Evolutionary conservation across 176 grass and related monocot genomes (phyloP), one percentile per base, ranked within the genome.

Genomic region (Zizania latifolia): DNA sequence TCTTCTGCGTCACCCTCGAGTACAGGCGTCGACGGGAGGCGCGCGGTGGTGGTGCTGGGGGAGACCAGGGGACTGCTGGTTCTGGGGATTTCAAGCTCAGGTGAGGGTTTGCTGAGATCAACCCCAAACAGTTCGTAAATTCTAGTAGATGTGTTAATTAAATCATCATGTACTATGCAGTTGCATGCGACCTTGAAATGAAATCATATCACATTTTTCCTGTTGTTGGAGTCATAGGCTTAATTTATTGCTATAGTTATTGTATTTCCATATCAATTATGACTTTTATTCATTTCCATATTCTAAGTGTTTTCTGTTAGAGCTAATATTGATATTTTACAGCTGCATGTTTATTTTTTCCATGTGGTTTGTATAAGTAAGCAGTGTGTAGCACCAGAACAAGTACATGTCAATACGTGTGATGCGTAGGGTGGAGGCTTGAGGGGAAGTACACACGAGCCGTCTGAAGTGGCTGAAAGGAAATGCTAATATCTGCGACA

Each of bases 1-100:
- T 83, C 55, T 78, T 92, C 55, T 89, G 90, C 72, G 90, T 92
- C 24, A 62, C 70, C 44, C 59, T 92, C 41, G 86, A 89, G 79
- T 92, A 89, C 70, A 84, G 62, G 69, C 75, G 82, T 6, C 51
- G 86, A 10, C 65, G 72, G 32, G 73, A 58, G 58, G 43, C 5
- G 4, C 70, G 48, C 0, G 37, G 54, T 8, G 58, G 30, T 2
- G 32, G 33, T 22, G 62, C 27, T 48, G 38, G 56, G 17, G 29
- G 10, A 44, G 23, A 55, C 13, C 82, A 72, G 60, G 82, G 88
- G 32, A 71, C 8, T 21, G 51, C 50, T 0, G 80, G 44, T 19
- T 60, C 78, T 36, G 89, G 70, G 57, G 82, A 78, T 85, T 80
- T 76, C 27, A 90, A 84, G 84, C 79, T 81, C 62, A 90, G 88